These are phyloP conservation scores for Suillus variegatus DNA, from an alignment of 768 basidiomycete genomes.

Conservation along the genomic window DNA sequence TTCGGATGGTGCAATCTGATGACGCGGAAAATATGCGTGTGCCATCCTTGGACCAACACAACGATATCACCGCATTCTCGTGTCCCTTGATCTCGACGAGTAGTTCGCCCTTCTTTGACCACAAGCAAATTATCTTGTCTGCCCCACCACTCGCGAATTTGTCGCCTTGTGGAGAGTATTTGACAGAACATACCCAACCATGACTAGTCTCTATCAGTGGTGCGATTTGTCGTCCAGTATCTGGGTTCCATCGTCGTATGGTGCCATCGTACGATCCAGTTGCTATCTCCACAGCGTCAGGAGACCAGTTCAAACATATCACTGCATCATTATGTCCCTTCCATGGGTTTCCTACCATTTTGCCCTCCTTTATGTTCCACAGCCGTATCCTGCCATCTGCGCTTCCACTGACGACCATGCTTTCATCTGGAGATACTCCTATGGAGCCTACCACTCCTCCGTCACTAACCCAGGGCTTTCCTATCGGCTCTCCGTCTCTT, in stretches of 20 bases:
- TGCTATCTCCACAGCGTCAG: conserved; percentile 11
- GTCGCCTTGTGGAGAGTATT: not conserved
- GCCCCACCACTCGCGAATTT: not conserved
- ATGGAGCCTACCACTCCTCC: not conserved
- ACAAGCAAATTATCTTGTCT: not conserved
- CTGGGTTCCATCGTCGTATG: not conserved
- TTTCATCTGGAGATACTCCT: conserved; percentile 17
- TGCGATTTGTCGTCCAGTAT: not conserved
- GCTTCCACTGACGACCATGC: conserved; percentile 13
- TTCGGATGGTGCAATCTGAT: not conserved
- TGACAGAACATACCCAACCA: conserved; percentile 1
- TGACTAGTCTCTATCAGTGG: not conserved
- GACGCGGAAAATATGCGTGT: not conserved
- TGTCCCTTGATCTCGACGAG: not conserved
- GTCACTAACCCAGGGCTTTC: not conserved
- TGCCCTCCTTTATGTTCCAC: conserved; percentile 9
- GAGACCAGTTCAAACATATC: conserved; percentile 20
- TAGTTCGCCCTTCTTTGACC: not conserved
- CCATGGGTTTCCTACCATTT: conserved; percentile 3
- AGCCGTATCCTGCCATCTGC: conserved; percentile 8
- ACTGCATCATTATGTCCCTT: conserved; percentile 19
- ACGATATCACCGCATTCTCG: not conserved
- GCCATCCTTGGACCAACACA: not conserved
- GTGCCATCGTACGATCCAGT: conserved; percentile 3
- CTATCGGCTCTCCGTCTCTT: not conserved